Base-by-base conservation (phyloP, 139 green algal genomes). In the Chlamydomonas schloesseri region DNA sequence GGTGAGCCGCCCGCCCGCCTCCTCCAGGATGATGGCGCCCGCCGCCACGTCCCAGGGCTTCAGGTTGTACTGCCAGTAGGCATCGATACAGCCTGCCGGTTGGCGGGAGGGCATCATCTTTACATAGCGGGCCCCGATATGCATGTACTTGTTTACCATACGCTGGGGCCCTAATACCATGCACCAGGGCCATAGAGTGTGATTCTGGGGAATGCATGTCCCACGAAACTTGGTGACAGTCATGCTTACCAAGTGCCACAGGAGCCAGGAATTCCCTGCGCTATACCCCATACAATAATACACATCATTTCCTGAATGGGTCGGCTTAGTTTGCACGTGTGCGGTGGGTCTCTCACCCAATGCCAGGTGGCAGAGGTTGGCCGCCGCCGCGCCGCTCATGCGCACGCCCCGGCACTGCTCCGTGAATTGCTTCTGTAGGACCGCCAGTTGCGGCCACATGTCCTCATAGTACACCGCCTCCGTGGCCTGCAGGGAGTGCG, bases 31-130 rank as follows among this genome's bases (percentile, higher is more conserved):
- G 29, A 93, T 62, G n/a, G 91, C 81, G 28, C 92, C 92, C 26
- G 89, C 91, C 8, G 91, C 91, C 11, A 90, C 84, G 55, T 94
- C 91, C 86, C 88, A 94, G 0, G 91, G 91, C 86, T 95, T 95
- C 6, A 95, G 82, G 72, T 89, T 84, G 82, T 90, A 94, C 80
- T 94, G 89, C 73, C 77, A 93, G 87, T 94, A 94, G 5, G 82
- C 87, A 53, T 95, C 92, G 24, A 92, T 71, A 26, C 21, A 80
- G 67, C 85, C 85, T 89, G 76, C 21, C 36, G 24, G 65, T 26
- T 46, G 67, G 31, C 1, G 33, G 31, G 33, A 6, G 67, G 42
- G 8, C 42, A 50, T n/a, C n/a, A n/a, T n/a, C n/a, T n/a, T n/a
- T n/a, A n/a, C n/a, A n/a, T n/a, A n/a, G n/a, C n/a, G n/a, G n/a